Evolutionary conservation across 305 asterid genomes (phyloP), one percentile per base, ranked within the genome.

Genomic region (Rubia balearica): DNA sequence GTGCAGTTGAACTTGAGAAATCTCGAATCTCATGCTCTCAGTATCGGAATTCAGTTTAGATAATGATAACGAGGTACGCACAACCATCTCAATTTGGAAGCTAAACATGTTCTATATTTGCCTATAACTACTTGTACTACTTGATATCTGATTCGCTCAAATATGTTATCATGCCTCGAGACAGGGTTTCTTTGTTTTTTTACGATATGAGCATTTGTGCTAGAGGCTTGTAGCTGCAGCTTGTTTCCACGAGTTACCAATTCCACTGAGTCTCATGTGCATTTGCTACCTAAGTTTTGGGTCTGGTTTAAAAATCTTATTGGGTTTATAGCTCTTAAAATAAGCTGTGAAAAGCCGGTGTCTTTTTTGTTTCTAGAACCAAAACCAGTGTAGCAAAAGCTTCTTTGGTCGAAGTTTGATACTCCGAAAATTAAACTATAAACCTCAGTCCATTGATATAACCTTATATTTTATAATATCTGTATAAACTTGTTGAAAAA

Each of bases 1-100:
- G 43, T 83, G 92, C 96, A 94, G 99, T 78, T 94, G 84, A 94
- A 94, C 85, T 71, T 87, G 88, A 85, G 90, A 85, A 94, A 91
- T 79, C 96, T 94, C 69, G 96, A 89, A 73, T 89, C 94, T 70
- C 95, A 86, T 71, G 73, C 88, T 62, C 95, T 94, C 80, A 88
- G 97, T 84, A 85, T 91, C 60, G 91, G 88, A 75, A 78, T 89
- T 74, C 85, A 88, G 68, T 80, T 90, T 68, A 67, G 80, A 78
- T 79, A 75, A 33, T 87, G 70, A 72, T 59, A 13, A 41, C 0
- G 21, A 69, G 74, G 78, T 75, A 69, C 19, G 60, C 14, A 14
- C 10, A 0, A 5, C 38, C 51, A n/a, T 68, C 67, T n/a, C 45
- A 36, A n/a, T 10, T 38, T 67, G 41, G 33, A 53, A 33, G 45